Evolutionary conservation across 805 yeast species (phyloP), one percentile per base, ranked within the genome.

Genomic region (Wickerhamiella cacticola): DNA sequence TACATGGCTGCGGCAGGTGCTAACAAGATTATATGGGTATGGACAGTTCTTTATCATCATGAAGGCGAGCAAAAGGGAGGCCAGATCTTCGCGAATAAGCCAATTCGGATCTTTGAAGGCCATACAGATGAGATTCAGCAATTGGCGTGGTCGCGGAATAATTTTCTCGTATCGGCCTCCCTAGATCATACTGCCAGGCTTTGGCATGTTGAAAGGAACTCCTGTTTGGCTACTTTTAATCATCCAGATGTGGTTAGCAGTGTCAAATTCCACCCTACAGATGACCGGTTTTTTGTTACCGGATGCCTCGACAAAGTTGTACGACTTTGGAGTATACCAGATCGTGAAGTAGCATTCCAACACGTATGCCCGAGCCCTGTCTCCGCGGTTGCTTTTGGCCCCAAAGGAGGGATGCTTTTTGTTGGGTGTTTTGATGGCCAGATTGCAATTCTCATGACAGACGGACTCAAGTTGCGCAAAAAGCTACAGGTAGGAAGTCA

Each of bases 101-200:
- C 96, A 0, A 60, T 70, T 13, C 69, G 75, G 25, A 71, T 71
- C 12, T 81, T 77, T 52, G 63, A 61, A 36, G 92, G 83, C 15
- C 96, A 89, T 62, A 63, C 73, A 0, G 74, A 74, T 41, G 82
- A 85, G 50, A 71, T 89, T 13, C 62, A 85, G n/a, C 76, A 82
- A 9, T 59, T 88, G 28, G 84, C 83, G 56, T 88, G 96, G 96
- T 81, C 94, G 45, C 80, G 80, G 56, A 87, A 86, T 63, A 80
- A 80, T 59, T 88, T 88, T 55, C 60, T 89, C 25, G 60, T 86
- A 1, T 72, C 92, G 0, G 79, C 92, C 3, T 82, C 94, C 1
- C 82, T 83, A 80, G 97, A 88, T 63, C 73, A 76, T 53, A 80
- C 94, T 0, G 94, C 79, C 1, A 75, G 76, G 53, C 65, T 88